Evolutionary conservation across 2,329 filamentous ascomycete species (phyloP), one percentile per base, ranked within the genome.

Genomic region (Mycosphaerella sp.): DNA sequence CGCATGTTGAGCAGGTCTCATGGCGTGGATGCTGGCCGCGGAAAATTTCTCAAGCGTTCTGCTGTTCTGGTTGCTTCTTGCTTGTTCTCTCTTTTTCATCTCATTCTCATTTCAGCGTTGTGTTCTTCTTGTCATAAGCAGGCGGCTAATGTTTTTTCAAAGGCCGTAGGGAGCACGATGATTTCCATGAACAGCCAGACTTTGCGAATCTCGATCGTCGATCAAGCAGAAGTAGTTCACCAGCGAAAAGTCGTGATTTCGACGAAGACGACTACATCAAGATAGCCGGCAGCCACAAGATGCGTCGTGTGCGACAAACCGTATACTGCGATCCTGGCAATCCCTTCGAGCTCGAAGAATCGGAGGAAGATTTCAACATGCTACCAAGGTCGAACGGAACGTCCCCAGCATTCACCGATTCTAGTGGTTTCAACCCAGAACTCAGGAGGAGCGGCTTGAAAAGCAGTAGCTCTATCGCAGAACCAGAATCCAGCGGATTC

Each of bases 291-390:
- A 44, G 35, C 14, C 39, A 50, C 7, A 51, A 43, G 10, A 57
- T 59, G 35, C 52, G 50, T 25, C 44, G 53, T 30, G 46, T 65
- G 13, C 59, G 62, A 8, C 45, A 55, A 16, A 64, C 62, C 5
- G 51, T 61, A 5, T 65, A 64, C 40, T 30, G 53, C 34, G 62
- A 64, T 44, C 58, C 61, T 1, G 62, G 61, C 25, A 64, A 64
- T 44, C 62, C 62, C 5, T 63, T 63, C 47, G 45, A 42, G 10
- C 16, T 50, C 32, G 17, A 18, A 30, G 42, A 18, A 3, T 30
- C 36, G 12, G 46, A 44, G 3, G 47, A 42, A 21, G 10, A 14
- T 21, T 41, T 12, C 18, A 12, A 14, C 8, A 9, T 48, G 41
- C 10, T 32, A 0, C 7, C 44, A 2, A 37, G 25, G 4, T 17